Base-by-base conservation (phyloP, 148 eudicot species). In the Camellia lanceoleosa region DNA sequence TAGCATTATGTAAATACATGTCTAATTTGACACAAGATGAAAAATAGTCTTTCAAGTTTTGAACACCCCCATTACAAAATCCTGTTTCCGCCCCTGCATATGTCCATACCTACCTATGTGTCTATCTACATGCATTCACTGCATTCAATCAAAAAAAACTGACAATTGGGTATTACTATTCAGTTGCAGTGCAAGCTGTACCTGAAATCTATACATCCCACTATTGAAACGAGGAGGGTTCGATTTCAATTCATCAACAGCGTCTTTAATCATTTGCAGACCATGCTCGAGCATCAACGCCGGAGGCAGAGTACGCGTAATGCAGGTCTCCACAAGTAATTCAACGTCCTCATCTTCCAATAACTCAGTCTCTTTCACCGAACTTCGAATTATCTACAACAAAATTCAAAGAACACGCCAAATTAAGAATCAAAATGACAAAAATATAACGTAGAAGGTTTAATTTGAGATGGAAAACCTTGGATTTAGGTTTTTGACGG, bases 171-270 rank as follows among this genome's bases (percentile, higher is more conserved):
- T 55, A 68, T 65, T 65, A 23, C 23, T 23, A 23, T 23, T 23
- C 54, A n/a, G 8, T 15, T 16, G 4, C 13, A 76, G 15, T 47
- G 47, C 2, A 41, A 78, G 30, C 3, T 71, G 51, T 75, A 93
- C 99, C 99, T 93, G 91, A 86, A 96, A 87, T 82, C 98, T 85
- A 52, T 89, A 88, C 87, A 92, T 87, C 62, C 98, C 99, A 81
- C 84, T 86, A n/a, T 83, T 42, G 81, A 83, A 81, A 73, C 69
- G 20, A 79, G 91, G 93, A 77, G 95, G 90, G 13, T 89, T 86
- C 23, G 66, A 82, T 88, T 87, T 89, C 84, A 96, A 87, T 11
- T 91, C 90, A 46, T 82, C 76, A 75, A 91, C 79, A 2, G 95
- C 95, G 47, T 85, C 86, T 77, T 87, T 85, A 85, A 96, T 83